Percentiles rank a stretch among this genome's conserved stretches.
Evolutionary conservation across 306 rosid genomes (phyloP).

Genomic region (Citrullus mucosospermus): DNA sequence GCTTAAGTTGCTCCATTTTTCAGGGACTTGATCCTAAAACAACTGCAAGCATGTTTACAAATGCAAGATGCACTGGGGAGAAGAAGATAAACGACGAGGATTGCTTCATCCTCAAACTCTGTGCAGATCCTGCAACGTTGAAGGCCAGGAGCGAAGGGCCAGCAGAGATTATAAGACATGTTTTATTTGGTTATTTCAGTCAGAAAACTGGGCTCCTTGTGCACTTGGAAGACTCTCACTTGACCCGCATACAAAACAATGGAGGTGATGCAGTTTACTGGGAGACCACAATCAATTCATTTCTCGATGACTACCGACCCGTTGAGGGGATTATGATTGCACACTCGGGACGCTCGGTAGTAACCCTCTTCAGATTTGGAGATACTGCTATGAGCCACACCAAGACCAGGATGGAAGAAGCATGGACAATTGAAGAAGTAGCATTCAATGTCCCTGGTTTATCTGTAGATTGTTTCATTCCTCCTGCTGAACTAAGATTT

Average conservation of each 20-base stretch:
- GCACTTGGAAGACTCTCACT: constrained; percentile 95
- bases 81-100: constrained; percentile 86
- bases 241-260: constrained; percentile 94
- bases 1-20: neutral
- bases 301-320: constrained; percentile 75
- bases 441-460: constrained; percentile 93
- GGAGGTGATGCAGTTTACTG: constrained; percentile 98
- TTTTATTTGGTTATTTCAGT: constrained; percentile 92
- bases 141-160: constrained; percentile 98
- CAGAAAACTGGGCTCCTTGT: constrained; percentile 91
- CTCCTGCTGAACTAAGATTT: constrained; percentile 83
- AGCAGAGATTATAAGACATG: constrained; percentile 92
- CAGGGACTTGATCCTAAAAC: constrained; percentile 95
- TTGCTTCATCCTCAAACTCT: constrained; percentile 91
- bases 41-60: constrained; percentile 92
- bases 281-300: constrained; percentile 96
- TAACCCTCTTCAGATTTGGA: constrained; percentile 94
- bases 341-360: constrained; percentile 87
- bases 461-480: constrained; percentile 88
- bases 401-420: constrained; percentile 95
- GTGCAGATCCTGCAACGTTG: constrained; percentile 74
- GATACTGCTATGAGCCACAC: constrained; percentile 99
- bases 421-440: constrained; percentile 97
- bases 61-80: constrained; percentile 92
- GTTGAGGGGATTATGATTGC: constrained; percentile 93